Percentiles rank a stretch among this genome's conserved stretches.
phyloP scores from a whole-genome alignment of 441 rosid species.

The Euphorbia celastroides region DNA sequence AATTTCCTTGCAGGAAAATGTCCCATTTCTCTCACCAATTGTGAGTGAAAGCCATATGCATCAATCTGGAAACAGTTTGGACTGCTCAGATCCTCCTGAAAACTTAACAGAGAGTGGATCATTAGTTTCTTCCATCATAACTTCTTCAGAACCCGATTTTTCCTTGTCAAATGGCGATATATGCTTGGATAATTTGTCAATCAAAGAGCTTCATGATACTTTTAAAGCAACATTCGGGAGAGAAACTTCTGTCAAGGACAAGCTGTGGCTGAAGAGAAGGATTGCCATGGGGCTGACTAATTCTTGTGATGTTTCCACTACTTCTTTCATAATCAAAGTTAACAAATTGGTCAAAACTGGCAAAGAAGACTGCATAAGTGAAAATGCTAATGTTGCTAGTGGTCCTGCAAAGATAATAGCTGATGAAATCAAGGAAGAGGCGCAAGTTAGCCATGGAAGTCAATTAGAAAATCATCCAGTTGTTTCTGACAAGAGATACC shows the following conservation, averaged over 20 bases:
- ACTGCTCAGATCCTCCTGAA: constrained; percentile 35
- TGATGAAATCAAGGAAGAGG: constrained; percentile 23
- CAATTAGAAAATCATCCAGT: constrained; percentile 33
- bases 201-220: constrained; percentile 79
- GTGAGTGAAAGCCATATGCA: constrained; percentile 30
- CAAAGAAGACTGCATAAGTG: constrained; percentile 30
- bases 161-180: constrained; percentile 50
- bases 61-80: constrained; percentile 34
- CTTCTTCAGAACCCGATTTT: constrained; percentile 44
- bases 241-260: constrained; percentile 89
- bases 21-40: constrained; percentile 29
- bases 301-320: constrained; percentile 57
- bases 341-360: constrained; percentile 39
- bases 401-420: constrained; percentile 24
- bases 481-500: constrained; percentile 29
- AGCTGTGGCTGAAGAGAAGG: constrained; percentile 85
- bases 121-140: constrained; percentile 27
- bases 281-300: constrained; percentile 68
- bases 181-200: constrained; percentile 64
- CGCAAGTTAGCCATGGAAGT: constrained; percentile 27
- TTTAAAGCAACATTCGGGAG: constrained; percentile 81
- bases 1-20: constrained; percentile 51
- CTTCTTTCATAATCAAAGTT: constrained; percentile 45
- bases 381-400: constrained; percentile 22
- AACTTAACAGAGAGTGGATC: constrained; percentile 37